A percentile compares a stretch with the other conserved stretches of the same genome.
Evolutionary conservation across 1,139 yeast genomes (phyloP).

Genomic region (Komagataea norvegica): DNA sequence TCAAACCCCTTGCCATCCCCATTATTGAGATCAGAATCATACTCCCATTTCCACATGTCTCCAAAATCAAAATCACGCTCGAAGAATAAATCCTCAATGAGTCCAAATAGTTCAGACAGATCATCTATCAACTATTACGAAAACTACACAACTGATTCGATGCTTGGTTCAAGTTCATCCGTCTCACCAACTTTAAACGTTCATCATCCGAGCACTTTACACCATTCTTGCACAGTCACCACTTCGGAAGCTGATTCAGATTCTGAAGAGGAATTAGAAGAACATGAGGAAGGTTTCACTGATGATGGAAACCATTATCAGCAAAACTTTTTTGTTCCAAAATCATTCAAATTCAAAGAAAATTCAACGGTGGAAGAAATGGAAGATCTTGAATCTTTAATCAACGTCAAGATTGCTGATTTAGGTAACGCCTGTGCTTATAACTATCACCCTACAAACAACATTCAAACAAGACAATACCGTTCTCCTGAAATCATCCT

Average conservation of each 20-base stretch:
- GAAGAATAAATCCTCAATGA: not conserved
- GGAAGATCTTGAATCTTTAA: conserved; percentile 22
- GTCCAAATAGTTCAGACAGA: conserved; percentile 4
- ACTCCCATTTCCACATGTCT: conserved; percentile 2
- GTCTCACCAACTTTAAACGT: conserved; percentile 12
- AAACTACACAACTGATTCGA: conserved; percentile 7
- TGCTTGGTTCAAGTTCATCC: conserved; percentile 2
- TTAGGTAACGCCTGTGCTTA: conserved; percentile 83
- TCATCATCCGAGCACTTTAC: conserved; percentile 9
- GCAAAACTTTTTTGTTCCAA: conserved; percentile 2
- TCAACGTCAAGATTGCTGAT: conserved; percentile 71
- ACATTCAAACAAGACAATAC: conserved; percentile 83
- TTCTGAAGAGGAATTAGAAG: conserved; percentile 19
- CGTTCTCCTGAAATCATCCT: conserved; percentile 71
- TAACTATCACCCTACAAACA: conserved; percentile 70
- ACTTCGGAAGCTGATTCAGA: conserved; percentile 22
- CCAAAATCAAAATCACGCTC: conserved; percentile 1
- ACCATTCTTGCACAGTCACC: conserved; percentile 6
- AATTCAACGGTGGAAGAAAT: conserved; percentile 8
- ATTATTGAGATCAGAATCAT: conserved; percentile 13
- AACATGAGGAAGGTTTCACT: conserved; percentile 1
- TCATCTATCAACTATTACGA: conserved; percentile 18
- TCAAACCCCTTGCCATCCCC: conserved; percentile 42
- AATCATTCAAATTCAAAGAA: conserved; percentile 5
- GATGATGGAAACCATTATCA: conserved; percentile 1